Evolutionary conservation across 2,329 filamentous ascomycete genomes (phyloP).

Genomic region (Fusarium begoniae): DNA sequence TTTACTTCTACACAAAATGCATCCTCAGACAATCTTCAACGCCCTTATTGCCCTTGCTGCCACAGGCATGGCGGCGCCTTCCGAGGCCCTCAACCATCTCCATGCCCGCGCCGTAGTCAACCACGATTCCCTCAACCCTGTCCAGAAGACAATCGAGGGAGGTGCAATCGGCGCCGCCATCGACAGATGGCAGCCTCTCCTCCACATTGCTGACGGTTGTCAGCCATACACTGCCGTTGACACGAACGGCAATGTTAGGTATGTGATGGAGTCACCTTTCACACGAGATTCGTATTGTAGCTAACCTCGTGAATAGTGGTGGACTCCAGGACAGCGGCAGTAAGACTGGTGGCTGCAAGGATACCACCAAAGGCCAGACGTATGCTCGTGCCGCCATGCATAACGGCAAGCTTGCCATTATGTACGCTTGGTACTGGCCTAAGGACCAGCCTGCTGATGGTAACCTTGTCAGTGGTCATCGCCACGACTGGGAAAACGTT

Average conservation of each 20-base stretch:
- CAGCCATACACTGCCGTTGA: constrained; percentile 71
- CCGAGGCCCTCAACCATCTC: neutral
- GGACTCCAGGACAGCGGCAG: constrained; percentile 47
- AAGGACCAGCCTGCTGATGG: constrained; percentile 54
- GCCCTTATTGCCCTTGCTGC: neutral
- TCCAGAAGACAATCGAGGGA: constrained; percentile 39
- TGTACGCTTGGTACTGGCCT: constrained; percentile 58
- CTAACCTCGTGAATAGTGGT: constrained; percentile 31
- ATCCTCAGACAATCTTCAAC: neutral
- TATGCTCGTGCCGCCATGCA: constrained; percentile 48
- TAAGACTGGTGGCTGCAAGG: constrained; percentile 44
- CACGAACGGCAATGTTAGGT: constrained; percentile 64
- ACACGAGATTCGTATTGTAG: too few species aligned
- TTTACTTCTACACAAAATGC: neutral
- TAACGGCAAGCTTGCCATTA: constrained; percentile 47
- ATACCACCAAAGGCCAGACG: constrained; percentile 48
- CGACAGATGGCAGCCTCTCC: constrained; percentile 44
- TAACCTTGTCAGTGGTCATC: constrained; percentile 45
- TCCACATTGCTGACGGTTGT: constrained; percentile 64
- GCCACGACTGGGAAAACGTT: constrained; percentile 53
- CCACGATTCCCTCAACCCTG: constrained; percentile 42
- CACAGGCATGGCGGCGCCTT: constrained; percentile 2
- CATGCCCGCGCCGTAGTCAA: constrained; percentile 31
- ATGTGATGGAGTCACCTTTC: neutral
- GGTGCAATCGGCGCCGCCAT: constrained; percentile 41